These are phyloP conservation scores for Globisporangium iwayamae DNA, from an alignment of 352 stramenopile genomes.

Conservation along the genomic window DNA sequence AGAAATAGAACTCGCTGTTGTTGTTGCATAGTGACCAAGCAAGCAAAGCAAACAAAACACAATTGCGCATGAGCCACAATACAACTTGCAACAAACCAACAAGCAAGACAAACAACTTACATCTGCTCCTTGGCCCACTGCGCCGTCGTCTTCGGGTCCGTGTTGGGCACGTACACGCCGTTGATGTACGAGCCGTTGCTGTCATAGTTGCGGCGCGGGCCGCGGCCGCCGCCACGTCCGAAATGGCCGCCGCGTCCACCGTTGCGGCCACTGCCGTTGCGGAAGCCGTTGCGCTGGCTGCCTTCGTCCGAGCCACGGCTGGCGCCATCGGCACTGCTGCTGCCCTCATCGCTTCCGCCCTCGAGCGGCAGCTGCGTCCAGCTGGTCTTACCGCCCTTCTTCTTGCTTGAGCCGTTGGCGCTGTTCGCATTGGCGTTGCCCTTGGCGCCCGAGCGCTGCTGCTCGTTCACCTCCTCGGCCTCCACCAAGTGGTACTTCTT, in stretches of 20 bases:
- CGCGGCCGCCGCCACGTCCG: slow-evolving; percentile 24
- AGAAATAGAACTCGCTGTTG: slow-evolving; percentile 85
- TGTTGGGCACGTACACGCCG: slow-evolving; percentile 75
- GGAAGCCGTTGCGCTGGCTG: slow-evolving; percentile 21
- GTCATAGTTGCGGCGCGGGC: slow-evolving; percentile 42
- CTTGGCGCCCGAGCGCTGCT: slow-evolving; percentile 4
- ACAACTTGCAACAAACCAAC: not conserved
- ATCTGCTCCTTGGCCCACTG: slow-evolving; percentile 84
- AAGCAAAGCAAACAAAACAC: not conserved
- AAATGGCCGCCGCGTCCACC: slow-evolving; percentile 18
- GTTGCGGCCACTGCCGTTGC: slow-evolving; percentile 16
- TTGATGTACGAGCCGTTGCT: slow-evolving; percentile 69
- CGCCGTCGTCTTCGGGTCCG: slow-evolving; percentile 61
- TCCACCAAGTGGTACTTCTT: slow-evolving; percentile 86
- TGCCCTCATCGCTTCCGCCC: slow-evolving; percentile 22
- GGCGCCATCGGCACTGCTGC: slow-evolving; percentile 7
- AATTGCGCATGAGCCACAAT: slow-evolving; percentile 7
- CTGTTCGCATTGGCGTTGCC: slow-evolving; percentile 1
- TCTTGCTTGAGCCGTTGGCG: slow-evolving; percentile 29
- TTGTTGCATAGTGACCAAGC: not conserved
- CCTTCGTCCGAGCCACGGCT: slow-evolving; percentile 8
- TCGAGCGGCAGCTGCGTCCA: slow-evolving; percentile 69
- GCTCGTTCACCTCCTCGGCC: slow-evolving; percentile 70
- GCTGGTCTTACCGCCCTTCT: slow-evolving; percentile 69
- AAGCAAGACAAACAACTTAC: slow-evolving; percentile 34